Evolutionary conservation across 2,329 filamentous ascomycete species (phyloP).

Genomic region (Fusarium begoniae): DNA sequence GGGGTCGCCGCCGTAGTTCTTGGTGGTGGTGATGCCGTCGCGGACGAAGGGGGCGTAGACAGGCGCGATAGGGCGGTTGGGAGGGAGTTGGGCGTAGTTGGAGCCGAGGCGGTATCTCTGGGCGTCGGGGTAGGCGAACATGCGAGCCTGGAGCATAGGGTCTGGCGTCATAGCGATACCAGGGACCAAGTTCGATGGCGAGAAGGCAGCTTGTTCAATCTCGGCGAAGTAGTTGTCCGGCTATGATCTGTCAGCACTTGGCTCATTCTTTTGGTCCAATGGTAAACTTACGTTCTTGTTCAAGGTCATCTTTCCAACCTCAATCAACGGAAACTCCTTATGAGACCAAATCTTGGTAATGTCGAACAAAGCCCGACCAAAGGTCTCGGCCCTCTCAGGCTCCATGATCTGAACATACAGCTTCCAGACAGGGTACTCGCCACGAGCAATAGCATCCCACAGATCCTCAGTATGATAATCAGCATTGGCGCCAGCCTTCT

Average conservation of each 20-base stretch:
- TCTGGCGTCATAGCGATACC: not conserved
- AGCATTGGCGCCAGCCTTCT: constrained; percentile 10
- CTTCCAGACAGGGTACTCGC: constrained; percentile 60
- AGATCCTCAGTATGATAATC: constrained; percentile 30
- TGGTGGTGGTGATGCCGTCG: constrained; percentile 1
- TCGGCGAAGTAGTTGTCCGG: constrained; percentile 9
- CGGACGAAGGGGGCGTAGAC: constrained; percentile 4
- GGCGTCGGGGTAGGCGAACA: constrained; percentile 12
- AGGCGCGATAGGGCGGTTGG: not conserved
- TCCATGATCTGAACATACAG: constrained; percentile 64
- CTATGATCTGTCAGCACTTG: not conserved
- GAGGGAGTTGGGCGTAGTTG: not conserved
- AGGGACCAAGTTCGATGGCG: not conserved
- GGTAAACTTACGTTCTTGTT: constrained; percentile 46
- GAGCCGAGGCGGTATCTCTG: constrained; percentile 6
- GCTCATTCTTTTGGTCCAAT: fast-evolving
- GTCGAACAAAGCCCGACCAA: constrained; percentile 63
- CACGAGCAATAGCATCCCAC: constrained; percentile 53
- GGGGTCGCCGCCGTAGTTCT: not conserved
- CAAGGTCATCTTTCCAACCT: constrained; percentile 60
- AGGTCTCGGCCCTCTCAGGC: constrained; percentile 58
- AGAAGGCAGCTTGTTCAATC: constrained; percentile 11
- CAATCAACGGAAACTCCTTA: constrained; percentile 56
- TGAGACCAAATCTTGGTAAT: constrained; percentile 65
- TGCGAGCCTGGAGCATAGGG: constrained; percentile 7